phyloP scores from a whole-genome alignment of 2,329 filamentous ascomycete genomes.

The Aspergillus chevalieri region DNA sequence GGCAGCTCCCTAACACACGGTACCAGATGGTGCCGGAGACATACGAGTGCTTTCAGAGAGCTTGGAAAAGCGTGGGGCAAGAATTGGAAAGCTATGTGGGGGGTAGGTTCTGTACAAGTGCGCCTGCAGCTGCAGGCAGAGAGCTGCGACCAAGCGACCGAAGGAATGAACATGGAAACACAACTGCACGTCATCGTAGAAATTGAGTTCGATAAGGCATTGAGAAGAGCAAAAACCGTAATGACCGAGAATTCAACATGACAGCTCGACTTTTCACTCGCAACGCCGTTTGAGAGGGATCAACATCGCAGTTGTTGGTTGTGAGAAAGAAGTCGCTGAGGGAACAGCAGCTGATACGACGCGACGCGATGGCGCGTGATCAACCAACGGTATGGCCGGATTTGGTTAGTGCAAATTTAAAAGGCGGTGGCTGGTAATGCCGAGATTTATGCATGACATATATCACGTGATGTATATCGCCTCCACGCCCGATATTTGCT shows the following conservation, averaged over 20 bases:
- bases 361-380: conserved; percentile 10
- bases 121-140: conserved; percentile 26
- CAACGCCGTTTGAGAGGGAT: conserved; percentile 6
- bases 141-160: conserved; percentile 28
- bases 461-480: not conserved
- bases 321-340: conserved; percentile 2
- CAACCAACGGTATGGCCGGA: not conserved
- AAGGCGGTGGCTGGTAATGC: not conserved
- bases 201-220: conserved; percentile 11
- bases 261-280: conserved; percentile 1
- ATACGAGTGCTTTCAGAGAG: conserved; percentile 37
- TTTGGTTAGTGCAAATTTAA: not conserved
- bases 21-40: conserved; percentile 17
- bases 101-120: conserved; percentile 56
- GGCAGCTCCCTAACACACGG: conserved; percentile 35
- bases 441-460: not conserved
- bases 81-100: conserved; percentile 74
- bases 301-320: conserved; percentile 4
- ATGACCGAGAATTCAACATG: conserved; percentile 1
- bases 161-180: conserved; percentile 5
- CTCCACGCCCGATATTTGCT: not conserved
- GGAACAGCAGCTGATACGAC: conserved; percentile 1
- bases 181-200: conserved; percentile 6
- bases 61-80: conserved; percentile 50
- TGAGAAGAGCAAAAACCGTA: conserved; percentile 3